Conservation (phyloP, 1,139 yeast species). For the Pichia sp. region DNA sequence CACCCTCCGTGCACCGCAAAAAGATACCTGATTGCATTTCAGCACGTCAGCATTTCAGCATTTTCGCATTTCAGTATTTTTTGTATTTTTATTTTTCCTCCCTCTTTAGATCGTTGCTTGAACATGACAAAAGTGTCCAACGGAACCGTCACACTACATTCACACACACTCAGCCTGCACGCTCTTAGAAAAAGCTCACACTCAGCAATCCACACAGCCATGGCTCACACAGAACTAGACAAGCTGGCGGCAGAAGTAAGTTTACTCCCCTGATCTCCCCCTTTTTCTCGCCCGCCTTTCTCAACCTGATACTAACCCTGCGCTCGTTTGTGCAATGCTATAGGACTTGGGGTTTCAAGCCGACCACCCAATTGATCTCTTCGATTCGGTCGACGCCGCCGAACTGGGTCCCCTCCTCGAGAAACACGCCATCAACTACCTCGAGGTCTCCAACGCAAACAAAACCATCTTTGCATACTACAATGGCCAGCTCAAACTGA, state of each 20-base stretch:
- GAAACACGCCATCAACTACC: conserved; percentile 16
- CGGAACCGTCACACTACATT: background rate
- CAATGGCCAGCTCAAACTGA: conserved; percentile 17
- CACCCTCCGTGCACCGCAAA: background rate
- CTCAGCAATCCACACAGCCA: background rate
- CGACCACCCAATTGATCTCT: conserved; percentile 22
- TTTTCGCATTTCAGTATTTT: background rate
- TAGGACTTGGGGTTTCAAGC: conserved; percentile 30
- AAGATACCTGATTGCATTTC: no score
- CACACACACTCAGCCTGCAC: background rate
- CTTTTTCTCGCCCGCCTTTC: background rate
- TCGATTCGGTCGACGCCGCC: conserved; percentile 9
- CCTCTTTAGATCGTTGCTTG: background rate
- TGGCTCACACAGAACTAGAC: conserved; percentile 16
- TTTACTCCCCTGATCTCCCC: background rate
- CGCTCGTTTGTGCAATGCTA: background rate
- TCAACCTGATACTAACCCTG: conserved; percentile 12
- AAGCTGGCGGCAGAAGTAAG: conserved; percentile 23
- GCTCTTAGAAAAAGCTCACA: no score
- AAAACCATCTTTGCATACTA: conserved; percentile 21
- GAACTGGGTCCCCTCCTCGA: conserved; percentile 3
- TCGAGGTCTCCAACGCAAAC: conserved; percentile 21
- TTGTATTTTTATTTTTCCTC: background rate
- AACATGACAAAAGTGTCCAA: background rate
- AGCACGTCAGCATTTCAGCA: no score